Conservation (phyloP, 352 stramenopile species). For the Globisporangium megalacanthum region DNA sequence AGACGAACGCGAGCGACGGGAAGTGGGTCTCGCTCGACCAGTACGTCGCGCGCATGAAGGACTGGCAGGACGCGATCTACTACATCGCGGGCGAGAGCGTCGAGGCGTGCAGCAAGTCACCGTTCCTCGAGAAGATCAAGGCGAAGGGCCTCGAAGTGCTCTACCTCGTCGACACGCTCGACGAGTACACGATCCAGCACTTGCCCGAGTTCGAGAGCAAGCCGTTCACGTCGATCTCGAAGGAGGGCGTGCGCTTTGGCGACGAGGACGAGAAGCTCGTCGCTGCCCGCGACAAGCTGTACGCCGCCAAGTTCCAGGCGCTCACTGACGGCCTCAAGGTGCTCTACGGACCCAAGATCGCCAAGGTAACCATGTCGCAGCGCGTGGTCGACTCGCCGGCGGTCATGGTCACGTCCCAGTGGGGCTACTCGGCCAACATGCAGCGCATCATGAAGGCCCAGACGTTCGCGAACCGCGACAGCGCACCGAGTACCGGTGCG, state of each 20-base stretch:
- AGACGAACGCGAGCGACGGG: slow-evolving; percentile 98
- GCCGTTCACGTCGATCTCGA: slow-evolving; percentile 98
- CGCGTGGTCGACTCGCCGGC: slow-evolving; percentile 98
- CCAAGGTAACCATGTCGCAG: slow-evolving; percentile 99
- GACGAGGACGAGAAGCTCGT: slow-evolving; percentile 95
- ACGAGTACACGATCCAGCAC: slow-evolving; percentile 99
- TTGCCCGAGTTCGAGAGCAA: slow-evolving; percentile 99
- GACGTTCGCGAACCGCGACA: slow-evolving; percentile 96
- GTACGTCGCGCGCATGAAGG: slow-evolving; percentile 97
- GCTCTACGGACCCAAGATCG: slow-evolving; percentile 99
- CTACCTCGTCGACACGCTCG: slow-evolving; percentile 99
- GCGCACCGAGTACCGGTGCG: slow-evolving; percentile 97
- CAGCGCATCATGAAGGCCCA: slow-evolving; percentile 99
- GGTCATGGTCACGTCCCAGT: slow-evolving; percentile 98
- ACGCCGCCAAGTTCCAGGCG: slow-evolving; percentile 98
- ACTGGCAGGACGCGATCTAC: slow-evolving; percentile 97
- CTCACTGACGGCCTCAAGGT: slow-evolving; percentile 97
- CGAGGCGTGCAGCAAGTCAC: slow-evolving; percentile 97
- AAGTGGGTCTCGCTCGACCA: slow-evolving; percentile 97
- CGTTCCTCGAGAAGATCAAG: slow-evolving; percentile 99
- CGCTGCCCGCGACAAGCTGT: slow-evolving; percentile 64
- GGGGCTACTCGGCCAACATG: slow-evolving; percentile 99
- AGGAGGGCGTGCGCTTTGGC: slow-evolving; percentile 96
- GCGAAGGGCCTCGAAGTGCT: slow-evolving; percentile 99
- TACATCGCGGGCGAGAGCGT: slow-evolving; percentile 99